These are phyloP conservation scores for Thielaviopsis musarum DNA, from an alignment of 2,329 filamentous ascomycete genomes.

Conservation along the genomic window DNA sequence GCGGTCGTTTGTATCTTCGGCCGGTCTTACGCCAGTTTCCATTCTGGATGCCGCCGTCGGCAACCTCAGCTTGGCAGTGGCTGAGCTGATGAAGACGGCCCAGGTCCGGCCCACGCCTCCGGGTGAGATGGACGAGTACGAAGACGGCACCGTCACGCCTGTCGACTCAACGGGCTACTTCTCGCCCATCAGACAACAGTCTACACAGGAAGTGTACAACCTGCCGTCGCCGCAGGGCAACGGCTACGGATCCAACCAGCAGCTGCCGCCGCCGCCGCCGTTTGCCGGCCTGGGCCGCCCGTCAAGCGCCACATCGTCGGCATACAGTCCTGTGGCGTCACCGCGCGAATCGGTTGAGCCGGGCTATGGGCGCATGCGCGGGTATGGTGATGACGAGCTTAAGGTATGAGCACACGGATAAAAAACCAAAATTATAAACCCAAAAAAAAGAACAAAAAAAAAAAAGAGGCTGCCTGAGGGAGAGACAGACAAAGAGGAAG, in stretches of 20 bases:
- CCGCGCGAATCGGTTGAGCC: conserved; percentile 40
- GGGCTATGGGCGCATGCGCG: conserved; percentile 6
- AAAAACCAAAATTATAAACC: neutral
- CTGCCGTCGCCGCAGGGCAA: conserved; percentile 3
- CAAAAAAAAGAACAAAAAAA: too few relatives aligned
- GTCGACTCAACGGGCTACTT: conserved; percentile 55
- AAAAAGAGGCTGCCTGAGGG: too few relatives aligned
- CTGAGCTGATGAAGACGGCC: conserved; percentile 68
- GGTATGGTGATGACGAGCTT: conserved; percentile 10
- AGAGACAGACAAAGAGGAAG: too few relatives aligned
- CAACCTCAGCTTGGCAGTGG: conserved; percentile 68
- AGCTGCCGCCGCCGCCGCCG: conserved; percentile 32
- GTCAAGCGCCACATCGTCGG: conserved; percentile 51
- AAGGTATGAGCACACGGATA: conserved; percentile 9
- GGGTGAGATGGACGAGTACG: conserved; percentile 62
- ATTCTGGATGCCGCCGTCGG: conserved; percentile 84
- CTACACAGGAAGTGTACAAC: conserved; percentile 11
- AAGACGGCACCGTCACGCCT: conserved; percentile 48
- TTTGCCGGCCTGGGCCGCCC: conserved; percentile 43
- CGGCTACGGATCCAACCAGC: neutral
- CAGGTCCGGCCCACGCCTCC: conserved; percentile 66
- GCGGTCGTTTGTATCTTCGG: conserved; percentile 73
- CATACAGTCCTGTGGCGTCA: conserved; percentile 58
- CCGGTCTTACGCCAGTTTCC: conserved; percentile 81
- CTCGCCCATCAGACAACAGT: conserved; percentile 30